Percentiles rank a stretch among this genome's conserved stretches.
Conservation (phyloP, 139 green algal genomes). For the Chlorella sp. region DNA sequence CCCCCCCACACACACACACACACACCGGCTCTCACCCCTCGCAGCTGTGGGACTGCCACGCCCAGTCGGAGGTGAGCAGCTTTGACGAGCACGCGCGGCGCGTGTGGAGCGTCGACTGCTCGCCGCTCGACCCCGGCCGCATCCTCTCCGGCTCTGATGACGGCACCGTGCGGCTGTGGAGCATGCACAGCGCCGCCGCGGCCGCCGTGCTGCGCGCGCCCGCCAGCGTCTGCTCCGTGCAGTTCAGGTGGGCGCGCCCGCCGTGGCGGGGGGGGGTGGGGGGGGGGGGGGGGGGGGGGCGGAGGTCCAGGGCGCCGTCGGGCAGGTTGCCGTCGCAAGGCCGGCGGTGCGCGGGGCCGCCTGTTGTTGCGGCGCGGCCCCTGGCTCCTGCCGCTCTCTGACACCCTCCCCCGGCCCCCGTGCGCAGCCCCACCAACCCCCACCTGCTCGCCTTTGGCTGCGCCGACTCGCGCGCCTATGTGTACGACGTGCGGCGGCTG, state of each 20-base stretch:
- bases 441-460: conserved; percentile 73
- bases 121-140: conserved; percentile 58
- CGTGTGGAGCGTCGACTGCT: conserved; percentile 78
- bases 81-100: conserved; percentile 76
- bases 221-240: conserved; percentile 73
- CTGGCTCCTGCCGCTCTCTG: too few species aligned
- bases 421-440: conserved; percentile 25
- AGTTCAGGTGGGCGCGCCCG: conserved; percentile 64
- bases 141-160: conserved; percentile 46
- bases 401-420: background rate
- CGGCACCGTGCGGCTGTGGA: conserved; percentile 37
- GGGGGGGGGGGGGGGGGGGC: too few species aligned
- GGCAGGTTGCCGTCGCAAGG: too few species aligned
- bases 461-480: conserved; percentile 73
- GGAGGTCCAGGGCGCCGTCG: too few species aligned
- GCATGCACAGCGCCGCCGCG: background rate
- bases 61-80: conserved; percentile 20
- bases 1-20: too few species aligned
- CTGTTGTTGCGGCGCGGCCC: too few species aligned
- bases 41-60: conserved; percentile 66
- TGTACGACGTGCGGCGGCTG: conserved; percentile 63
- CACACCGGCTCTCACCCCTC: too few species aligned
- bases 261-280: too few species aligned
- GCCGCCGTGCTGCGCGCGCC: conserved; percentile 9
- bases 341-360: too few species aligned